Evolutionary conservation across 2,329 filamentous ascomycete genomes (phyloP), one percentile per base, ranked within the genome.

Genomic region (Karstenula rhodostoma): DNA sequence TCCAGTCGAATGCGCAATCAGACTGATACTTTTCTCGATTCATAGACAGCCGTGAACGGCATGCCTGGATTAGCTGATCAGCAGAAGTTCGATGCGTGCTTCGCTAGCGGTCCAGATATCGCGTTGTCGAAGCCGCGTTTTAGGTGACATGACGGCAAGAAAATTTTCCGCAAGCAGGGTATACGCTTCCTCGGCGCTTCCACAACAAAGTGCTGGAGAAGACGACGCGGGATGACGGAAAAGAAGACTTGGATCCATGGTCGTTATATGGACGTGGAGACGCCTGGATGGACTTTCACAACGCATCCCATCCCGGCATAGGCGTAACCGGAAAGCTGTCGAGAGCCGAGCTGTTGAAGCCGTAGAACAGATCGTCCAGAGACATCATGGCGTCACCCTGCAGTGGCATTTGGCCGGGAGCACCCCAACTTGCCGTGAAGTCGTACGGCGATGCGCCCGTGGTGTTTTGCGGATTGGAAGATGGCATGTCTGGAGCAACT

Each of bases 101-200:
- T 33, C 77, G 76, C 40, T 67, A 69, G 4, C 74, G 84, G 56
- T 84, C 85, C 72, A 68, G 77, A 15, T 80, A 73, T 13, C 81
- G 79, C 63, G 72, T 79, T 15, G 72, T 84, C 69, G 76, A 80
- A 66, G 80, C 79, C 54, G 77, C 84, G 58, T 83, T 79, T 71
- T 84, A 84, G 70, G 70, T 83, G 47, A 69, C 71, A 13, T 66
- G 63, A 17, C 68, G 69, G 1, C 55, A 50, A 15, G 60, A 67
- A 15, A 59, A 57, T 9, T 58, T 1, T 27, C 51, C 27, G 44
- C 29, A 9, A 43, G 35, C 29, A 58, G 8, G 8, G 58, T 9
- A 68, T 74, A 75, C 52, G 74, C 72, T 37, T 75, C 25, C 51
- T 4, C 32, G 9, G 15, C 32, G 10, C 6, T 4, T 12, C 7